Evolutionary conservation across 179 eudicot genomes (phyloP).

Genomic region (Silene vulgaris): DNA sequence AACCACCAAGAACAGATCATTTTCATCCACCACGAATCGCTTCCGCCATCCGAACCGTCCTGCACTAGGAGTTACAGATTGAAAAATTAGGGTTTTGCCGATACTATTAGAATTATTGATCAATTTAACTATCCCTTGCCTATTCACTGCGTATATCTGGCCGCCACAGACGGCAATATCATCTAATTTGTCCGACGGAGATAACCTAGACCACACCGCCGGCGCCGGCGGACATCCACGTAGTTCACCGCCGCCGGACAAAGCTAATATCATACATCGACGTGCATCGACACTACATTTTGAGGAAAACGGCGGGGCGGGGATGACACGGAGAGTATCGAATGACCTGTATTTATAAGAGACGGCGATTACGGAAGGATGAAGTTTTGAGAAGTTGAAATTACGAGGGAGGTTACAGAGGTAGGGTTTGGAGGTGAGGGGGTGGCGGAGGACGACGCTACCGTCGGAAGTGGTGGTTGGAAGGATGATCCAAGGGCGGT

Average conservation of each 20-base stretch:
- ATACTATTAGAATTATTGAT: not conserved
- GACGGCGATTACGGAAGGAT: not conserved
- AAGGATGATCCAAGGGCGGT: no score
- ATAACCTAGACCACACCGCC: no score
- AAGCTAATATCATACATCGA: not conserved
- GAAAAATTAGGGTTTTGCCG: not conserved
- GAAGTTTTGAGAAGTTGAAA: not conserved
- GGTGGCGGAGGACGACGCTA: not conserved
- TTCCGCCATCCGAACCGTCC: not conserved
- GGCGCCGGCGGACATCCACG: not conserved
- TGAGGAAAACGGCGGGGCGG: not conserved
- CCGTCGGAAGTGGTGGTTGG: no score
- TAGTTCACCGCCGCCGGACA: not conserved
- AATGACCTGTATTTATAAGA: not conserved
- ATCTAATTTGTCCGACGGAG: not conserved
- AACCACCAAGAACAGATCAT: not conserved
- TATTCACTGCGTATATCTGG: not conserved
- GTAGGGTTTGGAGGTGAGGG: slow-evolving; percentile 4
- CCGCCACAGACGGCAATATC: not conserved
- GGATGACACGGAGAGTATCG: not conserved
- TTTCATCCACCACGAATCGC: not conserved
- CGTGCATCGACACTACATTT: not conserved
- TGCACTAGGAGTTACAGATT: not conserved
- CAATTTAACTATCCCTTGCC: not conserved
- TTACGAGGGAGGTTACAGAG: not conserved